Evolutionary conservation across 352 stramenopile species (phyloP), one percentile per base, ranked within the genome.

Genomic region (Phytophthora cajani): DNA sequence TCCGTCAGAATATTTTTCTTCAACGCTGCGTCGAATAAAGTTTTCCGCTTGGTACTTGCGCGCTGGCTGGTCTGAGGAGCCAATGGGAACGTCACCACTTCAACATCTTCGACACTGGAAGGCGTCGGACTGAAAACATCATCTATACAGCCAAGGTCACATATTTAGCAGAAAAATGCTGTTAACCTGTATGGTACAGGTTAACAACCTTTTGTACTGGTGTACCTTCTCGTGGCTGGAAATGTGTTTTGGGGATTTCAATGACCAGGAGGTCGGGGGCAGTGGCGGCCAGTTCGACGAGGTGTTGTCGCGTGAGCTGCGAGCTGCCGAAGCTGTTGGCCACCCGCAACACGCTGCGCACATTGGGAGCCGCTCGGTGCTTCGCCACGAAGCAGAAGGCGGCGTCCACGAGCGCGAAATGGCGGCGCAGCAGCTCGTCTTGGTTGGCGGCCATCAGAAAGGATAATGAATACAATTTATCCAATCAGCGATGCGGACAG

Each of bases 361-460:
- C 74, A 27, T 63, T 91, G 19, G 86, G 58, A 19, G 63, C 62
- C 5, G 82, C 69, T 49, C 73, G 71, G 61, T 84, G 75, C 44
- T 79, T 85, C 36, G 74, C 73, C 10, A 93, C 70, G 74, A 94
- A 94, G 64, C 77, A 82, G 71, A 86, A 94, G 32, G 72, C 75
- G 16, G 82, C 84, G 55, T 94, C 85, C 30, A 94, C 61, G 5
- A 92, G 82, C 61, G 75, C 72, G 59, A 94, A 94, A 46, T 92
- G 78, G 63, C 47, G 55, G 27, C 68, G 61, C 46, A 85, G 33
- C 23, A 21, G 14, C 3, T 49, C 42, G 17, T 49, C 17, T 3
- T 49, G 42, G 42, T 8, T 44, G 12, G 38, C 9, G 7, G 42
- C 5, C 42, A 49, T 49, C 16, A 6, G 30, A 11, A 1, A 36